These are phyloP conservation scores for Lentinula detonsa DNA, from an alignment of 768 basidiomycete genomes.

Conservation along the genomic window DNA sequence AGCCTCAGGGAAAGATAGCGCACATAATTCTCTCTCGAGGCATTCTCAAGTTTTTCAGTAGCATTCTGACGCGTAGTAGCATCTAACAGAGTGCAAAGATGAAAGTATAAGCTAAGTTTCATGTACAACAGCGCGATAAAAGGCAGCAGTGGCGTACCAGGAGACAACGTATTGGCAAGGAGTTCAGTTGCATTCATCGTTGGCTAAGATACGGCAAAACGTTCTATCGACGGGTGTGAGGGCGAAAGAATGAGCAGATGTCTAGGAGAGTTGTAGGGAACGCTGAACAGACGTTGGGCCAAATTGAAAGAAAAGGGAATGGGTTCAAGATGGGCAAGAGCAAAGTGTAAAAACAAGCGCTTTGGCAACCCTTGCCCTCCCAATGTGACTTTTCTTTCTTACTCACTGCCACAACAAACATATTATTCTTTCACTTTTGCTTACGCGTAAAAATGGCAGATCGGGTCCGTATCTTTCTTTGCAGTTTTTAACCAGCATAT, in stretches of 20 bases:
- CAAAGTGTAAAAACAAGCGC: conserved; percentile 4
- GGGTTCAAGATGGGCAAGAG: background rate
- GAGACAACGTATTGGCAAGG: conserved; percentile 87
- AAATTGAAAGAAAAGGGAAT: conserved; percentile 9
- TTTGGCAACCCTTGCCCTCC: background rate
- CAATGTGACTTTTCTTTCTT: conserved; percentile 5
- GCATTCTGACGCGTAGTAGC: conserved; percentile 88
- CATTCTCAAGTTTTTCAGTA: conserved; percentile 82
- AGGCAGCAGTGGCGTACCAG: conserved; percentile 49
- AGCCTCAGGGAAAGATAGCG: conserved; percentile 23
- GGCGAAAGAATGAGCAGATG: conserved; percentile 13
- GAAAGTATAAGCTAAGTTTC: conserved; percentile 9
- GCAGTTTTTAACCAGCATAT: conserved; percentile 21
- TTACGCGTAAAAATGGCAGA: conserved; percentile 43
- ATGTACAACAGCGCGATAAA: conserved; percentile 23
- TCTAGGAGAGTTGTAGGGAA: conserved; percentile 12
- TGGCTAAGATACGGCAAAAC: conserved; percentile 13
- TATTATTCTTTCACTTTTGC: background rate
- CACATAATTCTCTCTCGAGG: conserved; percentile 86
- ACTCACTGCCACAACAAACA: conserved; percentile 5
- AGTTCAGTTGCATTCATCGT: conserved; percentile 90
- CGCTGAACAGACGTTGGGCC: conserved; percentile 10
- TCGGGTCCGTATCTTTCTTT: conserved; percentile 39
- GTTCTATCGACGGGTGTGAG: conserved; percentile 11
- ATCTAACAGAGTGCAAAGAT: conserved; percentile 44